Evolutionary conservation across 176 grass and related monocot genomes (phyloP).

Genomic region (Hordeum marinum): DNA sequence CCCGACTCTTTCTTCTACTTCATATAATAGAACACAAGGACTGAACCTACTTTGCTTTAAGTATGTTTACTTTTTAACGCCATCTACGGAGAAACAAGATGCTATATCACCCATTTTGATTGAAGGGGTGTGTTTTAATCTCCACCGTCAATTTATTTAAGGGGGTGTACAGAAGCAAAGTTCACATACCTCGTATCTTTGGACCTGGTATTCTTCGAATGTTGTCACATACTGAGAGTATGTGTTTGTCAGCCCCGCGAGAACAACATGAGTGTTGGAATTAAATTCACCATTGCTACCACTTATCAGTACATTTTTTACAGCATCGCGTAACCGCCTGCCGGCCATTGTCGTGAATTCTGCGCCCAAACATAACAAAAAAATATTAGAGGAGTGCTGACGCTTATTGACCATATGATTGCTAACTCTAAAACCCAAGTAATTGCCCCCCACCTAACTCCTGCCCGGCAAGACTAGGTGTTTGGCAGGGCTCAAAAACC

Average conservation of each 20-base stretch:
- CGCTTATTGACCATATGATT: not conserved
- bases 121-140: too few relatives aligned
- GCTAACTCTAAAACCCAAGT: not conserved
- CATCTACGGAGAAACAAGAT: too few relatives aligned
- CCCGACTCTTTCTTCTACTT: too few relatives aligned
- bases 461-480: not conserved
- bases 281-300: constrained; percentile 54
- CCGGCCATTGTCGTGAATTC: constrained; percentile 98
- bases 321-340: constrained; percentile 73
- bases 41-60: too few relatives aligned
- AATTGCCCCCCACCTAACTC: not conserved
- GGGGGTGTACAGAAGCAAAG: not conserved
- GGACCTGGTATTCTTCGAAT: constrained; percentile 93
- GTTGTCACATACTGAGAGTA: constrained; percentile 92
- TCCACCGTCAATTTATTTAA: too few relatives aligned
- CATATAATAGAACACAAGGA: too few relatives aligned
- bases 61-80: too few relatives aligned
- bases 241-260: constrained; percentile 88
- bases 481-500: not conserved
- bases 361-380: constrained; percentile 27
- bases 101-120: too few relatives aligned
- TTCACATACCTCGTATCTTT: constrained; percentile 86
- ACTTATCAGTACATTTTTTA: constrained; percentile 60
- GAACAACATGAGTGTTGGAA: constrained; percentile 65
- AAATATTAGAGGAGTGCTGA: not conserved